Conservation (phyloP, 148 eudicot species). For the Vaccinium myrtillus region DNA sequence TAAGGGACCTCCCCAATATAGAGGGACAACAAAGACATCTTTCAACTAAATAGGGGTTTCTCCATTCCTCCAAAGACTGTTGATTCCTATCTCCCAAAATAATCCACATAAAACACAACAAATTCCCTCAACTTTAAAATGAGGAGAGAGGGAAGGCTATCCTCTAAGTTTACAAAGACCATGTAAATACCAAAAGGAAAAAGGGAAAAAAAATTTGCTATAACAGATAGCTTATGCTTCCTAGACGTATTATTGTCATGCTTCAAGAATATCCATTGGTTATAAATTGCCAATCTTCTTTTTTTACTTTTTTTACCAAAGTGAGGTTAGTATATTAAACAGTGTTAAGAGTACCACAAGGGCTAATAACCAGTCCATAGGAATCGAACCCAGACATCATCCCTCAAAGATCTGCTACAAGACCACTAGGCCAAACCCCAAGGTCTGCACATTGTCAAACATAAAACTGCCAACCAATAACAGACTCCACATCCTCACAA, state of each 20-base stretch:
- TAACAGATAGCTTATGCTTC: neutral
- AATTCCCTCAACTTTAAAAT: neutral
- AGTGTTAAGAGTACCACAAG: neutral
- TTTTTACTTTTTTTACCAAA: neutral
- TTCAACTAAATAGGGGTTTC: conserved; percentile 1
- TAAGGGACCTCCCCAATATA: neutral
- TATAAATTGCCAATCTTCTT: neutral
- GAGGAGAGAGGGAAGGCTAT: neutral
- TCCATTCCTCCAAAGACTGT: neutral
- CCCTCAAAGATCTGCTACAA: neutral
- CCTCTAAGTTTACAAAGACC: neutral
- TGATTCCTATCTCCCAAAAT: neutral
- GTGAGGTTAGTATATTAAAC: neutral
- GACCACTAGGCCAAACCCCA: neutral
- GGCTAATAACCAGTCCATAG: neutral
- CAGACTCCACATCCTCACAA: neutral
- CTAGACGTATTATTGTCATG: neutral
- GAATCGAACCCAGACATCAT: neutral
- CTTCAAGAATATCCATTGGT: neutral
- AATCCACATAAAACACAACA: neutral
- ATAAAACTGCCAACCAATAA: neutral
- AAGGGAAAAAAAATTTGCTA: neutral
- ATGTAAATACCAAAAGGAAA: neutral
- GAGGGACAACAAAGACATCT: neutral
- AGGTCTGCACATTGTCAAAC: neutral